Percentiles rank a stretch among this genome's conserved stretches.
These are phyloP conservation scores for Blastobotrys serpentis DNA, from an alignment of 1,139 yeast genomes.

Conservation along the genomic window DNA sequence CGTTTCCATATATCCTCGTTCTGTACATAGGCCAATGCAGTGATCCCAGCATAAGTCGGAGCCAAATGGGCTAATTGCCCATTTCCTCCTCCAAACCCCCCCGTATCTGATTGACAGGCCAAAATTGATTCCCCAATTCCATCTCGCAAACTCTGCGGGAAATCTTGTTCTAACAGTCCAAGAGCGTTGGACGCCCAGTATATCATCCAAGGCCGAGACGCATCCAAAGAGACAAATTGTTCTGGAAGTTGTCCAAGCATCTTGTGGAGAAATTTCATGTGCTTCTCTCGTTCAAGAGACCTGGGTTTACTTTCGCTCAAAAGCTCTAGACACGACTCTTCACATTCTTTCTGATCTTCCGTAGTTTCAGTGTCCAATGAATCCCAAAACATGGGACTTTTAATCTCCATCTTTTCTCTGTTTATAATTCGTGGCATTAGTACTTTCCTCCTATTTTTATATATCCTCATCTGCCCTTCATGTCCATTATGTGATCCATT, in stretches of 20 bases:
- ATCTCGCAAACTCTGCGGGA: conserved; percentile 23
- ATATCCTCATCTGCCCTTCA: conserved; percentile 2
- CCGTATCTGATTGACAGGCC: conserved; percentile 40
- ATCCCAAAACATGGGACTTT: conserved; percentile 6
- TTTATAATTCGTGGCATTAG: conserved; percentile 6
- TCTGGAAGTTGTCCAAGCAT: conserved; percentile 51
- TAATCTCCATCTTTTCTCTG: background rate
- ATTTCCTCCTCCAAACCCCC: conserved; percentile 84
- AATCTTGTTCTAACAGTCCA: conserved; percentile 39
- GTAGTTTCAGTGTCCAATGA: conserved; percentile 1
- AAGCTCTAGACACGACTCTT: conserved; percentile 4
- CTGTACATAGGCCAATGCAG: conserved; percentile 57
- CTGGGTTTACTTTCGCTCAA: background rate
- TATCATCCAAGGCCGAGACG: conserved; percentile 87
- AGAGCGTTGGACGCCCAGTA: conserved; percentile 78
- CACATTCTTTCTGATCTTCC: conserved; percentile 4
- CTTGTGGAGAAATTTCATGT: conserved; percentile 44
- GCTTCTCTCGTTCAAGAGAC: conserved; percentile 38
- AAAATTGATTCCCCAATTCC: conserved; percentile 37
- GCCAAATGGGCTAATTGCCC: conserved; percentile 85
- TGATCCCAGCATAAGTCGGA: conserved; percentile 74
- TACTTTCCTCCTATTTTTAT: conserved; percentile 7
- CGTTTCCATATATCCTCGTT: conserved; percentile 46
- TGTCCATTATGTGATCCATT: conserved; percentile 1
- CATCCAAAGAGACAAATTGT: conserved; percentile 58